Conservation (phyloP, 306 rosid genomes). For the Ammopiptanthus mongolicus region DNA sequence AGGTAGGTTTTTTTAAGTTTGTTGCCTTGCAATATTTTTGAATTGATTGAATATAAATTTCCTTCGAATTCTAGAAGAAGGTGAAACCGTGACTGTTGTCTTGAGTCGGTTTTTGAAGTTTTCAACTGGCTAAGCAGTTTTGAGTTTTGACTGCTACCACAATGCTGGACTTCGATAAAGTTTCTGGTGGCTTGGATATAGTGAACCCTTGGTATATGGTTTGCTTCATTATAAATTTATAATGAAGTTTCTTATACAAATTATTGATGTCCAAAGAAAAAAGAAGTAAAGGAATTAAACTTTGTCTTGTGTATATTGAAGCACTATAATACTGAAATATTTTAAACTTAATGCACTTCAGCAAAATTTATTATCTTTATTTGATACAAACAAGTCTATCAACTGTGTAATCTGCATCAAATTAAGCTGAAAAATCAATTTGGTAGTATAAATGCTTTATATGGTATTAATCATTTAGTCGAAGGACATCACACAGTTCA, state of each 20-base stretch:
- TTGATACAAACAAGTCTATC: not conserved
- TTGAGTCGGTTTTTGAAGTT: not conserved
- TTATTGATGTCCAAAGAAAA: not conserved
- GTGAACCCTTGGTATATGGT: conserved; percentile 2
- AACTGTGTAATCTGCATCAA: not conserved
- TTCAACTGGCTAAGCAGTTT: conserved; percentile 10
- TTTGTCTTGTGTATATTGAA: not conserved
- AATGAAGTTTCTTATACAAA: not conserved
- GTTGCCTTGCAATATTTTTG: not conserved
- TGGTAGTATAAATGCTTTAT: conserved; percentile 6
- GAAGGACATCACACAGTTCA: not conserved
- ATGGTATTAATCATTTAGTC: not conserved
- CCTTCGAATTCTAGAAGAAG: conserved; percentile 2
- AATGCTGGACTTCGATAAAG: not conserved
- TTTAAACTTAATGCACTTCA: not conserved
- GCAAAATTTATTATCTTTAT: not conserved
- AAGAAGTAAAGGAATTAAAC: not conserved
- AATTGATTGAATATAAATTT: not conserved
- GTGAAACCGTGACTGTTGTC: not conserved
- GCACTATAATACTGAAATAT: not conserved
- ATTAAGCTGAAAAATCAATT: conserved; percentile 3
- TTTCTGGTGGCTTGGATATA: conserved; percentile 2
- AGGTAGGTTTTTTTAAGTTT: conserved; percentile 48
- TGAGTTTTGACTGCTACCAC: not conserved
- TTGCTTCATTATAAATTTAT: conserved; percentile 1